Base-by-base conservation (phyloP, 352 stramenopile genomes). In the Phytopythium chamaehyphon region DNA sequence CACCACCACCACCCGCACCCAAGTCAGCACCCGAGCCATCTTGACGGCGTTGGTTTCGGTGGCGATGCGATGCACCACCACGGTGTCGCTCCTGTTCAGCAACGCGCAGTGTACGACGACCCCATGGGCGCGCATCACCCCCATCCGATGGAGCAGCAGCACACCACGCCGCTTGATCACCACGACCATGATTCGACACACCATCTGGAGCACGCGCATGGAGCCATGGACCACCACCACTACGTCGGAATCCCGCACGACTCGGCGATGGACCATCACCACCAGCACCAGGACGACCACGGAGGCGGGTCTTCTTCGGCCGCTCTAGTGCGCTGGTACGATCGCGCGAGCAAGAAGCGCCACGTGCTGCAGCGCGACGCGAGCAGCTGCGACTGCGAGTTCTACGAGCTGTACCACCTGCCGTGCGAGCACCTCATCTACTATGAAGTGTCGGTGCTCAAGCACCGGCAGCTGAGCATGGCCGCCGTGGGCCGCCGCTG, bases 391-490 rank as follows among this genome's bases (percentile, higher is more conserved):
- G 73, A 86, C 56, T 89, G 77, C 44, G 73, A 78, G 38, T 89
- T 87, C 50, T 89, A 74, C 55, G 53, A 64, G 24, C 61, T 89
- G 16, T 87, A 84, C 51, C 68, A 81, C 23, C 57, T 89, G 18
- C 77, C 77, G 12, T 89, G 77, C 47, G 73, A 82, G 47, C 77
- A 89, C 56, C 63, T 89, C 26, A 86, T 89, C 58, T 84, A 72
- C 68, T 89, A 89, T 56, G 77, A 89, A 62, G 66, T 86, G 36
- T 71, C 70, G 24, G 61, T 76, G 35, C 51, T 89, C 38, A 70
- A 84, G 40, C 71, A 73, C 66, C 77, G 83, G 55, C 77, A 87
- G 40, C 43, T 89, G 36, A 86, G 71, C 26, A 67, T 89, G 71
- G 72, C 55, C 21, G 75, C 77, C 0, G 75, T 87, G 10, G 73